phyloP scores from a whole-genome alignment of 176 grass and related monocot genomes.

The Ensete ventricosum region DNA sequence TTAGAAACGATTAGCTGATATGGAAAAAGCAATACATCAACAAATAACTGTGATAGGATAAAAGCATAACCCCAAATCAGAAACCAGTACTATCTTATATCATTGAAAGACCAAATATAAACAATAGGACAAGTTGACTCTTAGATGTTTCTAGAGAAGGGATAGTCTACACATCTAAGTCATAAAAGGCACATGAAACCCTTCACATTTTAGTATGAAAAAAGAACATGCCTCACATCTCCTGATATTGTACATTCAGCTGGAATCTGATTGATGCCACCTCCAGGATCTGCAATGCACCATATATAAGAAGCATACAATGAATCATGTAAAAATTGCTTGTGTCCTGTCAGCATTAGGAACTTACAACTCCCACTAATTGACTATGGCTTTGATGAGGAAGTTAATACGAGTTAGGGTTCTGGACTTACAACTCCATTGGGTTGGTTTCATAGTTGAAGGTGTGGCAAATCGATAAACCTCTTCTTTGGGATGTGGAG shows the following conservation, averaged over 20 bases:
- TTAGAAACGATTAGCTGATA: neutral
- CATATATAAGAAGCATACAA: constrained; percentile 11
- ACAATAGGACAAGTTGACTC: too few relatives aligned
- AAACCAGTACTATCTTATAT: too few relatives aligned
- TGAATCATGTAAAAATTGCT: neutral
- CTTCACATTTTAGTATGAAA: neutral
- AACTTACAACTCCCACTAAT: neutral
- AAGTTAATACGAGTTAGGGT: neutral
- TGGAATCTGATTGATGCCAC: constrained; percentile 89
- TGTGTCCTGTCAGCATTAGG: neutral
- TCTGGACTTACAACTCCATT: constrained; percentile 73
- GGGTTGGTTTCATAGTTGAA: constrained; percentile 96
- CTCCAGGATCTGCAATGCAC: constrained; percentile 71
- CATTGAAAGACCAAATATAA: too few relatives aligned
- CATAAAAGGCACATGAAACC: neutral
- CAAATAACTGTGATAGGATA: too few relatives aligned
- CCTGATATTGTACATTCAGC: constrained; percentile 96
- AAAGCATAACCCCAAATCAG: too few relatives aligned
- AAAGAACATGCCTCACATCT: constrained; percentile 54
- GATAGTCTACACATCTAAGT: too few relatives aligned
- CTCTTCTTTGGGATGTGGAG: constrained; percentile 56
- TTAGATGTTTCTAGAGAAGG: too few relatives aligned
- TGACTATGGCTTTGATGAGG: neutral
- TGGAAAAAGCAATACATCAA: too few relatives aligned
- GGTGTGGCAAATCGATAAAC: constrained; percentile 89